Percentiles rank a stretch among this genome's conserved stretches.
Conservation (phyloP, 1,284 basidiomycete genomes). For the Inonotus hispidus region DNA sequence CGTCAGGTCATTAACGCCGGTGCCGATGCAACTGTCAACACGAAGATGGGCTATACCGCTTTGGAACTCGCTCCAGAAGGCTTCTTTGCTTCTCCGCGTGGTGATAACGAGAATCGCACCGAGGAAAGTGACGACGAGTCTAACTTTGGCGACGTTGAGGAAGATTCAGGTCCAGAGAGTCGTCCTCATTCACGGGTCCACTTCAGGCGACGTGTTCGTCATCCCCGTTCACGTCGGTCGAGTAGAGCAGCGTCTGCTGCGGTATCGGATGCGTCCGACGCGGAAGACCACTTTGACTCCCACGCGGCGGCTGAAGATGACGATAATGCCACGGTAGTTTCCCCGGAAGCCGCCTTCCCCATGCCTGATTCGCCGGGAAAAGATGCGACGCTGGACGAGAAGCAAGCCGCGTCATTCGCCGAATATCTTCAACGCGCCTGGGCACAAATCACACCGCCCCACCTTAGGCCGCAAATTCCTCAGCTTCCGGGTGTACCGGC, state of each 20-base stretch:
- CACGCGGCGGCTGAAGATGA: constrained; percentile 13
- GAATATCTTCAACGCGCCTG: constrained; percentile 71
- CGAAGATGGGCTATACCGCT: constrained; percentile 74
- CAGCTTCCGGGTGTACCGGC: constrained; percentile 37
- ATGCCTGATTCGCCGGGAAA: constrained; percentile 7
- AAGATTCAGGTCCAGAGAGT: constrained; percentile 47
- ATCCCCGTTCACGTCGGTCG: constrained; percentile 12
- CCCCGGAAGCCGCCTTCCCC: constrained; percentile 14
- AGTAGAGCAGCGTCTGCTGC: constrained; percentile 12
- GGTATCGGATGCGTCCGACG: constrained; percentile 17
- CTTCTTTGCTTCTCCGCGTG: constrained; percentile 39
- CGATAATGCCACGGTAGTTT: constrained; percentile 18
- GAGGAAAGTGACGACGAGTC: constrained; percentile 56
- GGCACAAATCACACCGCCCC: constrained; percentile 59
- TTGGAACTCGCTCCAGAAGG: constrained; percentile 68
- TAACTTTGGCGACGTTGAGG: constrained; percentile 63
- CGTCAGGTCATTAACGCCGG: constrained; percentile 70
- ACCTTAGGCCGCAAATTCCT: constrained; percentile 51
- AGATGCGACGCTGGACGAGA: constrained; percentile 36
- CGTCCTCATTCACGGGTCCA: constrained; percentile 28
- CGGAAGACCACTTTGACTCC: constrained; percentile 5
- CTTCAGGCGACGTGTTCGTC: constrained; percentile 27
- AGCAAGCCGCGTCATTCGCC: constrained; percentile 63
- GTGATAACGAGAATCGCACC: constrained; percentile 31
- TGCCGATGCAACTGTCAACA: constrained; percentile 74